Evolutionary conservation across 805 yeast genomes (phyloP), one percentile per base, ranked within the genome.

Genomic region (Suhomyces prunicola): DNA sequence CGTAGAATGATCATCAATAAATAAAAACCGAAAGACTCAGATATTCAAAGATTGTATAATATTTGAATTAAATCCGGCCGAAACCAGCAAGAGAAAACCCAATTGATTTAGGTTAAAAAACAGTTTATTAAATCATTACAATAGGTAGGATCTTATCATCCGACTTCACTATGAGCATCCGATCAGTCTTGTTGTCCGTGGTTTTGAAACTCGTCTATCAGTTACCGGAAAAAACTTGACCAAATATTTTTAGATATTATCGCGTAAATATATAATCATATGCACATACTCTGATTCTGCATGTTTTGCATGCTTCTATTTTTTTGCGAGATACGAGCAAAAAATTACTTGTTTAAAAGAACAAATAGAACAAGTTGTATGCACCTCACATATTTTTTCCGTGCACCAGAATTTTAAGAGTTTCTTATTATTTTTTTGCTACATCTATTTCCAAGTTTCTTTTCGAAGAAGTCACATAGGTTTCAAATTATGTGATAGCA

Each of bases 241-340:
- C 8, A 9, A 10, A 39, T 39, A 39, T 39, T 39, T 39, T 39
- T 6, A 19, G 17, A 19, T n/a, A 33, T 33, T 33, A 33, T 19
- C 42, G 42, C 48, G 48, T 46, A 46, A 46, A 46, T 46, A 46
- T 46, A 24, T 19, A 26, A n/a, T 44, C 22, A 2, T 9, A 27
- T 24, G 47, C 47, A 26, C 35, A 26, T 17, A 2, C 24, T 10
- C 24, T 19, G 9, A 13, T 39, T 17, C 6, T 17, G 24, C 13
- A 17, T 27, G 22, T 4, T 13, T 2, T 27, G 36, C 19, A 26
- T 24, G 8, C 47, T 44, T 44, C 47, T 44, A 44, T 44, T 44
- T 44, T 44, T 5, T 44, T 15, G 22, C 15, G 15, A 44, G 29
- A 26, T 27, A 17, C 42, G 23, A 39, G 42, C 6, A 8, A 39